Evolutionary conservation across 257 asterid genomes (phyloP).

Genomic region (Catharanthus roseus): DNA sequence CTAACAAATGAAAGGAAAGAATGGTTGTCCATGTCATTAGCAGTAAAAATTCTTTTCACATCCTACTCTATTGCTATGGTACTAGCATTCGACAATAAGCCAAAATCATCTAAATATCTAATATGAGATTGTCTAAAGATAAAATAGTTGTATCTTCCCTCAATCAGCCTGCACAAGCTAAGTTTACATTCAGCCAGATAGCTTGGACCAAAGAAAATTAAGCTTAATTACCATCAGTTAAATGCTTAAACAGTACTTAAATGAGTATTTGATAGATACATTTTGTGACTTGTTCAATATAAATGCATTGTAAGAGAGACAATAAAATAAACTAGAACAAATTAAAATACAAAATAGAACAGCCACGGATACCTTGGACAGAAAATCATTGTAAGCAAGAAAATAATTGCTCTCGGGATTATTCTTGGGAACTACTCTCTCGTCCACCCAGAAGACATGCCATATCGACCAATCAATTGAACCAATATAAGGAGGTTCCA

Average conservation of each 20-base stretch:
- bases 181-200: too few species aligned
- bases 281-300: too few species aligned
- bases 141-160: not conserved
- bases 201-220: too few species aligned
- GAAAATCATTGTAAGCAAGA: conserved; percentile 63
- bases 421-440: conserved; percentile 88
- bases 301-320: too few species aligned
- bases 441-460: conserved; percentile 94
- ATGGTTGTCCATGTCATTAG: not conserved
- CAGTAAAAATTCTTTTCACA: not conserved
- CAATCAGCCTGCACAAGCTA: not conserved
- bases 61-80: not conserved
- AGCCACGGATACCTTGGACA: conserved; percentile 57
- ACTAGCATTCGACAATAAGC: not conserved
- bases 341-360: not conserved
- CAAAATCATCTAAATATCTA: not conserved
- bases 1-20: not conserved
- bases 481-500: conserved; percentile 65
- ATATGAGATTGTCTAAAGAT: not conserved
- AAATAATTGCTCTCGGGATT: conserved; percentile 87
- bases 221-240: too few species aligned
- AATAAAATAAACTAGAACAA: too few species aligned
- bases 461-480: conserved; percentile 85
- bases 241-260: too few species aligned
- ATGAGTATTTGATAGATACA: too few species aligned